Percentiles rank a stretch among this genome's conserved stretches.
Evolutionary conservation across 78 protist genomes (phyloP).

Genomic region (Protostelium mycophagum): DNA sequence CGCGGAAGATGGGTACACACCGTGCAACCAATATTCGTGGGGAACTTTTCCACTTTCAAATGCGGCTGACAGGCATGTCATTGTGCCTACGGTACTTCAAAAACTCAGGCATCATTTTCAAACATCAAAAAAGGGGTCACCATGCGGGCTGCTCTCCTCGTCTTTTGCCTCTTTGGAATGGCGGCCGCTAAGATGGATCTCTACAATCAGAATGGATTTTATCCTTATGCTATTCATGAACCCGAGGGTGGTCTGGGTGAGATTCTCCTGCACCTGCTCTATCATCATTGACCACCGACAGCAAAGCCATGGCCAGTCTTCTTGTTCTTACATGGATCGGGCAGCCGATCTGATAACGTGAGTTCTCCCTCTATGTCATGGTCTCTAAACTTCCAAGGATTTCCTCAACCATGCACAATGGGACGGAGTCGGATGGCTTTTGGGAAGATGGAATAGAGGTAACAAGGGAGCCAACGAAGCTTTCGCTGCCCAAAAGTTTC

Average conservation of each 20-base stretch:
- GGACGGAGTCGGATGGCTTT: not conserved
- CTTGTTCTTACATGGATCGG: not conserved
- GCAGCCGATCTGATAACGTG: not conserved
- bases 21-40: no score
- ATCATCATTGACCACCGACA: not conserved
- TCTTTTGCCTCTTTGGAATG: not conserved
- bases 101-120: no score
- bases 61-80: no score
- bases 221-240: not conserved
- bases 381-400: not conserved
- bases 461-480: not conserved
- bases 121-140: no score
- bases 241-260: slow-evolving; percentile 3
- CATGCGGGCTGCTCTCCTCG: not conserved
- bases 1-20: no score
- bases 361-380: not conserved
- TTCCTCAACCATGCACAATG: not conserved
- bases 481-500: not conserved
- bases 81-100: no score
- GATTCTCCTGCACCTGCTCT: not conserved
- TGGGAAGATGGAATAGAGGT: not conserved
- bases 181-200: not conserved
- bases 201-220: not conserved
- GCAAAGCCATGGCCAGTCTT: not conserved
- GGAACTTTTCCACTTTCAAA: no score